These are phyloP conservation scores for Elongisporangium anandrum DNA, from an alignment of 352 stramenopile genomes.

Conservation along the genomic window DNA sequence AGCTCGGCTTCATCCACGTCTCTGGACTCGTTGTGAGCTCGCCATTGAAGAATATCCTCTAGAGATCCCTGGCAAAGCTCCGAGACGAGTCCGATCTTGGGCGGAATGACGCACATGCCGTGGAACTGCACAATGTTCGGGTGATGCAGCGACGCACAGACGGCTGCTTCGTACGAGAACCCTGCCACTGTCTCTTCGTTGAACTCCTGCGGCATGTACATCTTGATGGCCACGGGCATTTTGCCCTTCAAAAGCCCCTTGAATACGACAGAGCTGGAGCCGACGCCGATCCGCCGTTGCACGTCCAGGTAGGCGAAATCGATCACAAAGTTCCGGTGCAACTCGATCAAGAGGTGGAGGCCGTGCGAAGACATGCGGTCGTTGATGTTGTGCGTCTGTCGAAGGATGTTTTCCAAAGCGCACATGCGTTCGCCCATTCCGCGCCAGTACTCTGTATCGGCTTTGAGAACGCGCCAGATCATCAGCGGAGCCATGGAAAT, in stretches of 20 bases:
- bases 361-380: constrained; percentile 33
- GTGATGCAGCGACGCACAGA: constrained; percentile 28
- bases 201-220: constrained; percentile 28
- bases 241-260: constrained; percentile 30
- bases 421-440: constrained; percentile 27
- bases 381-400: constrained; percentile 18
- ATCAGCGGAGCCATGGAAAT: constrained; percentile 25
- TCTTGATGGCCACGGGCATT: constrained; percentile 38
- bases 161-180: constrained; percentile 39
- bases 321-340: constrained; percentile 48
- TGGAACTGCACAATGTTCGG: constrained; percentile 41
- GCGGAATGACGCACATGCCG: constrained; percentile 33
- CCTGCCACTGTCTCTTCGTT: constrained; percentile 23
- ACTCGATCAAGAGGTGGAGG: constrained; percentile 44
- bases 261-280: constrained; percentile 22
- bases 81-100: constrained; percentile 38
- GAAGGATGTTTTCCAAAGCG: constrained; percentile 22
- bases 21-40: neutral
- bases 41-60: constrained; percentile 10
- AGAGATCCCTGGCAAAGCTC: constrained; percentile 31
- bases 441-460: constrained; percentile 45
- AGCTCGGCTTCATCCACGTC: neutral
- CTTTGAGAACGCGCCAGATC: constrained; percentile 37
- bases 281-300: constrained; percentile 22
- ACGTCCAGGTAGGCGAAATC: constrained; percentile 50